These are phyloP conservation scores for Solanum hybrid DNA, from an alignment of 305 asterid species.

Conservation along the genomic window DNA sequence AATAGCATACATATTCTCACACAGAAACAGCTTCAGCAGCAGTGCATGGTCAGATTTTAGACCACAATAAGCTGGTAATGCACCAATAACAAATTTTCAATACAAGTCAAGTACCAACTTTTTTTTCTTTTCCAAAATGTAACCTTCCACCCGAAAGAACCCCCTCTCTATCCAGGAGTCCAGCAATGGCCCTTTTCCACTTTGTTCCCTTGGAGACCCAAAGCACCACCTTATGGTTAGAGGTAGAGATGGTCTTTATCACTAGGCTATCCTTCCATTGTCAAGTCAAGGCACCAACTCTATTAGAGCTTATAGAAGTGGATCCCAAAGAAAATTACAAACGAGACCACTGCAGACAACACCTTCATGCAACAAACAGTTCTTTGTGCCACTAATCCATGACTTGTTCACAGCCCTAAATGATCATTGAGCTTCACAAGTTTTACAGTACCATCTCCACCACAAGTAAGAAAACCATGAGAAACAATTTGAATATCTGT, in stretches of 20 bases:
- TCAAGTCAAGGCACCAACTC: background rate
- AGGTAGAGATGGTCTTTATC: background rate
- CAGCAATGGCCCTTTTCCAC: background rate
- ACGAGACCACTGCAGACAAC: background rate
- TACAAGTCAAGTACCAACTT: background rate
- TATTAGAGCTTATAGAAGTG: background rate
- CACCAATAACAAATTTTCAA: background rate
- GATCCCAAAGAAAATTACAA: background rate
- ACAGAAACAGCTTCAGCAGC: background rate
- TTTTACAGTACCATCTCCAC: conserved; percentile 88
- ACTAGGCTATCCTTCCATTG: background rate
- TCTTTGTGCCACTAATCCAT: background rate
- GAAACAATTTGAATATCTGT: conserved; percentile 83
- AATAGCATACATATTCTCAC: background rate
- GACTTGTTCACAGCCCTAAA: background rate
- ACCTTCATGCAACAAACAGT: background rate
- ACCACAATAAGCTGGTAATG: background rate
- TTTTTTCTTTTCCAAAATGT: background rate
- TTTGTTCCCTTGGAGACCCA: background rate
- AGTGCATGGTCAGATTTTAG: background rate
- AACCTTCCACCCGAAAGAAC: background rate
- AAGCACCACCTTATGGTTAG: background rate
- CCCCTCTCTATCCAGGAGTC: background rate
- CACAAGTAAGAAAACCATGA: conserved; percentile 89
- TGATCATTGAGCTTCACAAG: conserved; percentile 18